These are phyloP conservation scores for Adansonia rubrostipa DNA, from an alignment of 441 rosid species.

Conservation along the genomic window DNA sequence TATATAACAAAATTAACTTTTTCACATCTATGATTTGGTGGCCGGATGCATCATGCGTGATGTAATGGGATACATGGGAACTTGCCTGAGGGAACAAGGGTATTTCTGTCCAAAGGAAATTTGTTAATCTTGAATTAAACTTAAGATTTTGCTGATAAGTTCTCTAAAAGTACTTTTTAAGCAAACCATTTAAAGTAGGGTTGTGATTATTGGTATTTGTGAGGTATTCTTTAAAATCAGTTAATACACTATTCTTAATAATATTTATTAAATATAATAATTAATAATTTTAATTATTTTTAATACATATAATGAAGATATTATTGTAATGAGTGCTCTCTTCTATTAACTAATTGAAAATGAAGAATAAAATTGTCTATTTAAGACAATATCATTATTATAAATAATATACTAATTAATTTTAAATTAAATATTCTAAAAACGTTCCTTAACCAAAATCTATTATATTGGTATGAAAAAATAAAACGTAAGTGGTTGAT, in stretches of 20 bases:
- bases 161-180: too few species aligned
- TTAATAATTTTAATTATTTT: too few species aligned
- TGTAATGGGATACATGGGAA: neutral
- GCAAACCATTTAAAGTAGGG: too few species aligned
- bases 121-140: neutral
- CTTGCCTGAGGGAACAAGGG: neutral
- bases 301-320: too few species aligned
- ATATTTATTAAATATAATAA: too few species aligned
- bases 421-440: too few species aligned
- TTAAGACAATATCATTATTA: neutral
- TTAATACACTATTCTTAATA: too few species aligned
- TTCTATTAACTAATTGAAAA: neutral
- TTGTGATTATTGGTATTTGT: too few species aligned
- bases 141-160: too few species aligned
- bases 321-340: neutral
- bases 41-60: conserved; percentile 16
- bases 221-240: neutral
- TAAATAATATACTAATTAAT: too few species aligned
- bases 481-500: neutral
- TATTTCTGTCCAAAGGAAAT: neutral
- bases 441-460: neutral
- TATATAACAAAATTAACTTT: too few species aligned
- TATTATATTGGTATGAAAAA: too few species aligned
- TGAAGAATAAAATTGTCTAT: neutral
- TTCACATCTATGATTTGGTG: neutral